These are phyloP conservation scores for Thielaviopsis punctulata DNA, from an alignment of 2,329 filamentous ascomycete genomes.

Conservation along the genomic window DNA sequence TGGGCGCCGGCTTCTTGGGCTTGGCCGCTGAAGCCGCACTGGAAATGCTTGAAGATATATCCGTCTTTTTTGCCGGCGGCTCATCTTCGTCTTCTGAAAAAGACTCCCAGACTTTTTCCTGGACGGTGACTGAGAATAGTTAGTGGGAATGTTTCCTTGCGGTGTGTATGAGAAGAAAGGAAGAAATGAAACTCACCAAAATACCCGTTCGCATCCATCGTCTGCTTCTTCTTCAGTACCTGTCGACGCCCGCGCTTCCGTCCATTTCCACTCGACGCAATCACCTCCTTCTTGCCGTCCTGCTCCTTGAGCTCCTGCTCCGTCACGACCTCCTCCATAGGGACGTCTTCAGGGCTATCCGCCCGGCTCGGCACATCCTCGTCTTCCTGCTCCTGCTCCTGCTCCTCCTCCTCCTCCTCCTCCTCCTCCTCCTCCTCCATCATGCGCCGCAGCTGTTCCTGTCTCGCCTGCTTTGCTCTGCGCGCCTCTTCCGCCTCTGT, in stretches of 20 bases:
- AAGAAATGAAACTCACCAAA: conserved; percentile 42
- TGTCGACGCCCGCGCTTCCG: conserved; percentile 60
- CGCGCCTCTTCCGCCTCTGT: conserved; percentile 15
- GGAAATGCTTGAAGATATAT: conserved; percentile 27
- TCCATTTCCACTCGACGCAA: conserved; percentile 37
- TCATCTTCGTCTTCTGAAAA: conserved; percentile 78
- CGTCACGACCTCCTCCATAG: conserved; percentile 25
- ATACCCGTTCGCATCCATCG: conserved; percentile 79
- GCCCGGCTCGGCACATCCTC: conserved; percentile 22
- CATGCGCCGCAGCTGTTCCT: conserved; percentile 24
- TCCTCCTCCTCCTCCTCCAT: conserved; percentile 33
- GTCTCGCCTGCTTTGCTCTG: conserved; percentile 19
- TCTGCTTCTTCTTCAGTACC: conserved; percentile 74
- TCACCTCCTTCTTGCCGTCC: conserved; percentile 30
- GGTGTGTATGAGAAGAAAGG: too few relatives aligned
- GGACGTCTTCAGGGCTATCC: conserved; percentile 21
- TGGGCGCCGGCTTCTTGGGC: conserved; percentile 38
- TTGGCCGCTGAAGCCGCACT: conserved; percentile 30
- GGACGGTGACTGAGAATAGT: conserved; percentile 84
- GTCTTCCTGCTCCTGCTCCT: conserved; percentile 21
- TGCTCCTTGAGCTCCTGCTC: conserved; percentile 23
- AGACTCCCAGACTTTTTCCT: conserved; percentile 75
- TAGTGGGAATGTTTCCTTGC: too few relatives aligned
- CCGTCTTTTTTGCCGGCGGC: conserved; percentile 28
- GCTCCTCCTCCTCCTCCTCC: conserved; percentile 39